Base-by-base conservation (phyloP, 768 basidiomycete genomes). In the Pulveroboletus frians region DNA sequence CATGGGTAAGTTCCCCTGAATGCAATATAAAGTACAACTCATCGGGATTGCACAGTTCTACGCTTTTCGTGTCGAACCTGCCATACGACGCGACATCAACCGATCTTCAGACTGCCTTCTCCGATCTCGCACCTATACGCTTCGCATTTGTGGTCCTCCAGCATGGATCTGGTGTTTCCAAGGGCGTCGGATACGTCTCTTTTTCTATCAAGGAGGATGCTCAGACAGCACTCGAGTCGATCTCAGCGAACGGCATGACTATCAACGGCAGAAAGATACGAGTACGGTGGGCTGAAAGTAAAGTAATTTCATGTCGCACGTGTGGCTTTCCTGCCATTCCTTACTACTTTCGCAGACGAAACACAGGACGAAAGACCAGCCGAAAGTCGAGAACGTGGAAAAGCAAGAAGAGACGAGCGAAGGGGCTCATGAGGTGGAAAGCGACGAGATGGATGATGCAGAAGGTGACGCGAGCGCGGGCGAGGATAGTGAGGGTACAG, bases 141-240 rank as follows among this genome's bases (percentile, higher is more conserved):
- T 85, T 87, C 17, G 94, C 93, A 0, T 98, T 99, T 61, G 84
- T 99, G 7, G 96, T 97, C 17, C 80, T 83, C 11, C 85, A 93
- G 47, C 82, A 78, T 8, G 85, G 77, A 30, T 78, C 81, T 1
- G 81, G 83, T 15, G 71, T 79, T 5, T 93, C 92, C 1, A 96
- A 97, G 65, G 95, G 95, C 54, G 93, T 98, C 18, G 96, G 96
- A 52, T 98, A 96, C 63, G 91, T 97, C 53, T 85, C 91, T 1
- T 98, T 95, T 68, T 83, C 92, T 1, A 75, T 92, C 48, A 81
- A 78, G 48, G 90, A 96, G 59, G 96, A 98, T 68, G 95, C 93
- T 7, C 79, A 90, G 60, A 64, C 74, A 31, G 85, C 85, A 3
- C 80, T 84, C 47, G 77, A 81, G 43, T 78, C 80, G 38, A 76